Evolutionary conservation across 495 filamentous ascomycete genomes (phyloP).

Genomic region (Mytilinidion resinicola): DNA sequence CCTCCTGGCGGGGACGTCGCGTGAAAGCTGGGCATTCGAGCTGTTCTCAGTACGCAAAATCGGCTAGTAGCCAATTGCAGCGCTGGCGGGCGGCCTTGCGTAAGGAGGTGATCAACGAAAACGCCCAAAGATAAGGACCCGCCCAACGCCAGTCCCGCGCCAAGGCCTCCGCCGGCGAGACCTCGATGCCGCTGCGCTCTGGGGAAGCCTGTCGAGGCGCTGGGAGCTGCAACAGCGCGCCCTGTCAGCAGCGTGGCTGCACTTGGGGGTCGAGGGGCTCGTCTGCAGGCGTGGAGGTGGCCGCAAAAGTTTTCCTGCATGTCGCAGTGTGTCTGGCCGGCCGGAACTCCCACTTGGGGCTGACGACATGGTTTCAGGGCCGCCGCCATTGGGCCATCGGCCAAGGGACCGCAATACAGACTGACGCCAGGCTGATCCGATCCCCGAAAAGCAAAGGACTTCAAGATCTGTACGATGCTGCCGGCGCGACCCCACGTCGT

Average conservation of each 20-base stretch:
- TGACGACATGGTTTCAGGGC: no score
- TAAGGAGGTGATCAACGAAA: slow-evolving; percentile 8
- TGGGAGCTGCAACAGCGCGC: not conserved
- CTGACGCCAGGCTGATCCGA: not conserved
- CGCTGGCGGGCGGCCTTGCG: not conserved
- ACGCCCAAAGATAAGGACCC: slow-evolving; percentile 3
- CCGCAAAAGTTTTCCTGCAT: no score
- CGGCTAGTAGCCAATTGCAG: not conserved
- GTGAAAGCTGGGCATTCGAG: no score
- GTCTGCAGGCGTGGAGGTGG: no score
- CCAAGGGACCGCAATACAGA: not conserved
- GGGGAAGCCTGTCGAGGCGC: not conserved
- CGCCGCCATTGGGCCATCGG: no score
- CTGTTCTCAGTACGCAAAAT: no score
- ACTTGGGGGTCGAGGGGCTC: no score
- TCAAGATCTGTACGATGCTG: slow-evolving; percentile 15
- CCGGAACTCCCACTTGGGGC: no score
- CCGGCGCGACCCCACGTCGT: slow-evolving; percentile 22
- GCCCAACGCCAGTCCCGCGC: slow-evolving; percentile 2
- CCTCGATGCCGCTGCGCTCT: not conserved
- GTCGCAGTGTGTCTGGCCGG: no score
- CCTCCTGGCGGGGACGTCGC: no score
- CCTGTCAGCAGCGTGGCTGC: no score
- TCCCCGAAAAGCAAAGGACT: slow-evolving; percentile 16
- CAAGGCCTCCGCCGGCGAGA: not conserved